Percentiles rank a stretch among this genome's conserved stretches.
phyloP scores from a whole-genome alignment of 805 yeast genomes.

The Saccharomyces mikatae region DNA sequence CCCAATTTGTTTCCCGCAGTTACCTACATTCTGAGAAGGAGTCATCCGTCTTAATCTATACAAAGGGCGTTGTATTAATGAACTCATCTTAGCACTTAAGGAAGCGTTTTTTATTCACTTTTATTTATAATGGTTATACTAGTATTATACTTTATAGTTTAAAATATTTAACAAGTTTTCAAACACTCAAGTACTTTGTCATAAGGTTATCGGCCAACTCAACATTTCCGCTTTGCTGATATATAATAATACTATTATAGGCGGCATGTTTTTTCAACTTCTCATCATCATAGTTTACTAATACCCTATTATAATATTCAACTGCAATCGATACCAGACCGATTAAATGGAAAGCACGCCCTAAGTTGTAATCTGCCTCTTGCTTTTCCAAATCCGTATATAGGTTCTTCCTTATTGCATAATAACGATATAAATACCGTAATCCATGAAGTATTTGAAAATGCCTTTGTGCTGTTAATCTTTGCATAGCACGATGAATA shows the following conservation, averaged over 20 bases:
- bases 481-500: conserved; percentile 84
- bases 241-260: conserved; percentile 70
- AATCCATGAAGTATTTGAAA: conserved; percentile 82
- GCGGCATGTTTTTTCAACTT: conserved; percentile 76
- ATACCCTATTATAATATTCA: conserved; percentile 61
- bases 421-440: conserved; percentile 67
- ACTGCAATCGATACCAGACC: conserved; percentile 72
- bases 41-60: background rate
- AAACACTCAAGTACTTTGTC: conserved; percentile 54
- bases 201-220: conserved; percentile 55
- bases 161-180: conserved; percentile 2
- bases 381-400: conserved; percentile 43
- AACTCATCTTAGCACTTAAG: background rate
- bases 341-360: conserved; percentile 74
- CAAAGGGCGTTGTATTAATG: background rate
- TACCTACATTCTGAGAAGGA: background rate
- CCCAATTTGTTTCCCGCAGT: background rate
- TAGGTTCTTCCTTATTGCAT: conserved; percentile 38
- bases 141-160: background rate
- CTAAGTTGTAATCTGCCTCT: conserved; percentile 78
- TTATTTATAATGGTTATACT: background rate
- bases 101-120: background rate
- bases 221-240: conserved; percentile 66
- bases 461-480: conserved; percentile 79
- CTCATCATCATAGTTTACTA: conserved; percentile 45